Base-by-base conservation (phyloP, 192 early-diverging fungal species). In the Podila horticola region DNA sequence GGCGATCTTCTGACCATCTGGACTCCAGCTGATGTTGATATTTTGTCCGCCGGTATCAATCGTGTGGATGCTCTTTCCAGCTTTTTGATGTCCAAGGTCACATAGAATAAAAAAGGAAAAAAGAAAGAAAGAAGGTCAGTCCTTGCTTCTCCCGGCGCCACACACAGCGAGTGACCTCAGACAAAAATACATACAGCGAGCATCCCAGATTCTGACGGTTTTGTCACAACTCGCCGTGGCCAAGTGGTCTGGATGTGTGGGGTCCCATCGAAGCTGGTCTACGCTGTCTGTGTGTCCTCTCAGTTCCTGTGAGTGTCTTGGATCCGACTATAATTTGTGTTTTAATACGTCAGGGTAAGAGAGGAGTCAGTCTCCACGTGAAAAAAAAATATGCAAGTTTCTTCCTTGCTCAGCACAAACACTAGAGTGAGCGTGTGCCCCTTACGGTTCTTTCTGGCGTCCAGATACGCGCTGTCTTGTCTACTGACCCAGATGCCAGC, bases 11-110 rank as follows among this genome's bases (percentile, higher is more conserved):
- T 86, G 84, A 10, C 94, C 95, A 66, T 95, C 90, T 3, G 93
- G 92, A 67, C 90, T 91, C 95, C 95, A 96, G 49, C 88, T 90
- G 30, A 95, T 88, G 77, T 96, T 96, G 79, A 96, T 95, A 79
- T 95, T 95, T 74, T 96, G 93, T 5, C 95, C 95, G 3, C 67
- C 82, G 5, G 95, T 96, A 31, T 84, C 70, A 6, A 94, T 84
- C 24, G 85, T 83, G 15, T 87, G 85, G 3, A 84, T 88, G 64
- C 89, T 87, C 57, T 89, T 88, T 10, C 84, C 84, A 26, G 92
- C 85, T 87, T 19, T 66, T 36, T 28, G 15, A 55, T 49, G 24
- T 30, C 31, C 34, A 31, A 58, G 58, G 30, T 65, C 45, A 71
- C 57, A 15, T 36, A 74, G 1, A 20, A 30, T 29, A n/a, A 58